phyloP scores from a whole-genome alignment of 768 basidiomycete genomes.

The Russula brevipes region DNA sequence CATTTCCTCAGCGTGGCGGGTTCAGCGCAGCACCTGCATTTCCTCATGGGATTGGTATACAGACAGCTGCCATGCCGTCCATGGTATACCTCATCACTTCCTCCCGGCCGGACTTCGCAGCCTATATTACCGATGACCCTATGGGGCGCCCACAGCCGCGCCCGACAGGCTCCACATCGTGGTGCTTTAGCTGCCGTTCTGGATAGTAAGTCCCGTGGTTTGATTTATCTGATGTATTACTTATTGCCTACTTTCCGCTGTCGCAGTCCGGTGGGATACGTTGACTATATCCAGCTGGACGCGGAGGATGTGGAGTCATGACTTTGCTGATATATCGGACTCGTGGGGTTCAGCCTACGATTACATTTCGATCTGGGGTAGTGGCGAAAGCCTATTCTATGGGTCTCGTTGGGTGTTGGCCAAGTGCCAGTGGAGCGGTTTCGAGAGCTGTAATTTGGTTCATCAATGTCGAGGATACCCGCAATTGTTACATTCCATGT shows the following conservation, averaged over 20 bases:
- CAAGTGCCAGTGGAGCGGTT: too few species aligned
- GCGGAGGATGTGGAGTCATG: constrained; percentile 14
- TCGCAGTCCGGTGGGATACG: constrained; percentile 14
- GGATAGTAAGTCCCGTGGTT: constrained; percentile 10
- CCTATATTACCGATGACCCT: constrained; percentile 22
- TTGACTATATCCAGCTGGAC: constrained; percentile 21
- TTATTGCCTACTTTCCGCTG: not conserved
- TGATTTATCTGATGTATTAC: not conserved
- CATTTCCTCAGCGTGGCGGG: too few species aligned
- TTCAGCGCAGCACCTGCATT: too few species aligned
- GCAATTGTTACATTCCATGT: too few species aligned
- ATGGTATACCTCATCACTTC: not conserved
- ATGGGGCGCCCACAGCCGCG: constrained; percentile 13
- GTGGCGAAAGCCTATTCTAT: too few species aligned
- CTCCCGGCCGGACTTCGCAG: not conserved
- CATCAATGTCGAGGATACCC: too few species aligned
- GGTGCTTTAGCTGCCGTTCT: constrained; percentile 13
- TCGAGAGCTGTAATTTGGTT: too few species aligned
- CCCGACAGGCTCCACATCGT: constrained; percentile 13
- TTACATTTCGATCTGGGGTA: too few species aligned
- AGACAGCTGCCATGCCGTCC: not conserved
- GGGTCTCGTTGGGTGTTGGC: too few species aligned
- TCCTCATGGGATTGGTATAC: not conserved
- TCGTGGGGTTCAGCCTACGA: too few species aligned
- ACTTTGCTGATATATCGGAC: not conserved